phyloP scores from a whole-genome alignment of 2,329 filamentous ascomycete genomes.

The Didymella keratinophila region DNA sequence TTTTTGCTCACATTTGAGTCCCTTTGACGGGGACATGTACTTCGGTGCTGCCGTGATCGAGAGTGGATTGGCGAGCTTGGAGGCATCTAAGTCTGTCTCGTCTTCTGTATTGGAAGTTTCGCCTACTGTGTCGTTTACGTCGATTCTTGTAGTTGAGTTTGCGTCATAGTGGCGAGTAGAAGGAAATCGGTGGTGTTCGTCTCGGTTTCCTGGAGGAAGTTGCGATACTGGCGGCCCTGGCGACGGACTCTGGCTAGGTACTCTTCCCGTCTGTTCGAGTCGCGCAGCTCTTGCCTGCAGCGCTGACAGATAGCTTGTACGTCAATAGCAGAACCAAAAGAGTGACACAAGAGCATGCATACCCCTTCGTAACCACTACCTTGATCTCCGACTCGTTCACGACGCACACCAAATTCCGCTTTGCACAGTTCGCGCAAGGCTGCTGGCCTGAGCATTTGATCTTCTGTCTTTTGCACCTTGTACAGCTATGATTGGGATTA shows the following conservation, averaged over 20 bases:
- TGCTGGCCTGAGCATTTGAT: neutral
- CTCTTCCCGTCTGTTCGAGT: neutral
- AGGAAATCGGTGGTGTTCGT: neutral
- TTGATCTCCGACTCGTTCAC: neutral
- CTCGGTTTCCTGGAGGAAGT: neutral
- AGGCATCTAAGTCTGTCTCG: neutral
- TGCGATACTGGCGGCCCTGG: neutral
- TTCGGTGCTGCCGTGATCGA: neutral
- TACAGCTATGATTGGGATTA: too few species aligned
- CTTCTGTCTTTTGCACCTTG: neutral
- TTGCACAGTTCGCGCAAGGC: neutral
- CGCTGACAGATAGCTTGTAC: neutral
- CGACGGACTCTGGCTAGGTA: neutral
- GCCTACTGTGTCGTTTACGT: neutral
- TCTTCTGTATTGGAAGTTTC: neutral
- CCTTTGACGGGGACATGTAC: neutral
- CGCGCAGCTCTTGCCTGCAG: neutral
- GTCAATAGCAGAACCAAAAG: neutral
- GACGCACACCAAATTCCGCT: neutral
- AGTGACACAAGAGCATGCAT: neutral
- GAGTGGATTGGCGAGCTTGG: neutral
- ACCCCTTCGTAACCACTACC: neutral
- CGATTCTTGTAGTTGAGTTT: too few species aligned
- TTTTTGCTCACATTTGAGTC: neutral
- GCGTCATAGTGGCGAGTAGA: neutral